Base-by-base conservation (phyloP, 345 rosid species). In the Trapa incisa region DNA sequence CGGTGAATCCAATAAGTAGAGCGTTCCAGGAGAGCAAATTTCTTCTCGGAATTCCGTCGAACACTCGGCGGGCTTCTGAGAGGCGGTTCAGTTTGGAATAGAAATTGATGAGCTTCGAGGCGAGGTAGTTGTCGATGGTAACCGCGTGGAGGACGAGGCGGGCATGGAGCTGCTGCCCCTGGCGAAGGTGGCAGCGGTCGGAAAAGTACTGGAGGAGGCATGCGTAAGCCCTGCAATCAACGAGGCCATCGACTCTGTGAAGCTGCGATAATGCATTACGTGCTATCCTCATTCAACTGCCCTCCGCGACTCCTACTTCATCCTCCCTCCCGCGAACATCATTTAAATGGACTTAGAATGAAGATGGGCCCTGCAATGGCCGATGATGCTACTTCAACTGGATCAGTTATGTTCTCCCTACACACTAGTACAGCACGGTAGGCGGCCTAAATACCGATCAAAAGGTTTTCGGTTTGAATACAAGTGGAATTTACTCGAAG, bases 151-250 rank as follows among this genome's bases (percentile, higher is more conserved):
- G 72, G 7, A 86, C 52, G 8, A 92, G 82, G 7, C 89, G 93
- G 1, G 93, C 86, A 66, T 92, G 96, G 70, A 92, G 89, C 75
- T 92, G 96, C 74, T 80, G 82, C 43, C 76, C 87, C 70, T 86
- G 97, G 61, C 75, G 81, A 80, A 82, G 84, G 72, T 85, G 89
- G 38, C 62, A 74, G 42, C 67, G 67, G 54, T 86, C 79, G 66
- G 85, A 73, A 66, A 81, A 88, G 66, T 79, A 75, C 67, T 86
- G 87, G 72, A 92, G 75, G 69, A 85, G 85, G 61, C 81, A 85
- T 22, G 90, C 92, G 45, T 69, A 92, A 16, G 80, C 79, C 64
- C 78, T 86, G 76, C 73, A 83, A 77, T 89, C 89, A 66, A 85
- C 38, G 29, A 32, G 38, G 63, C 63, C 63, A 32, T 58, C 63